These are phyloP conservation scores for Solanum hybrid DNA, from an alignment of 305 asterid genomes.

Conservation along the genomic window DNA sequence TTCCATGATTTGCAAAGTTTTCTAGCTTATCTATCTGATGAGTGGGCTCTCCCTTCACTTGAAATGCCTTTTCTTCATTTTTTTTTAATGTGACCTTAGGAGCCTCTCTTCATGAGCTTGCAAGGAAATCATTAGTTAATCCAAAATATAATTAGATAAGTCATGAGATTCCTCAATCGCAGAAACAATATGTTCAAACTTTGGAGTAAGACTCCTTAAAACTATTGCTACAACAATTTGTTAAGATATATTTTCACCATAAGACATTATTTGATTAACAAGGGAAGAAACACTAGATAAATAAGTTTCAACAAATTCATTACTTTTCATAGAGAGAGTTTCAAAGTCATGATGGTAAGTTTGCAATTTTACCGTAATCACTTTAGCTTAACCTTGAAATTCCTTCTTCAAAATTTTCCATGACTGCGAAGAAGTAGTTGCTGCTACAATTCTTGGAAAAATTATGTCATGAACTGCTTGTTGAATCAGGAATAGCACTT, in stretches of 20 bases:
- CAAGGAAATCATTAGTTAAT: constrained; percentile 8
- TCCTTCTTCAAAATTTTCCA: background rate
- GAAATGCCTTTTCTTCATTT: constrained; percentile 6
- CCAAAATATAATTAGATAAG: background rate
- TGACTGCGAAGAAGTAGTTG: background rate
- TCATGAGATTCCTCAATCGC: background rate
- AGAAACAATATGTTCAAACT: background rate
- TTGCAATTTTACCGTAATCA: no score
- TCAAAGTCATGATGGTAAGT: no score
- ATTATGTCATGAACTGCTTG: background rate
- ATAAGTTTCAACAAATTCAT: background rate
- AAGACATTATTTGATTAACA: background rate
- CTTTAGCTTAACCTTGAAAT: no score
- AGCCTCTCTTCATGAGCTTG: background rate
- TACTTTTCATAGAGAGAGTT: no score
- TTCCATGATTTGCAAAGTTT: background rate
- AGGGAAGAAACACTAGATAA: background rate
- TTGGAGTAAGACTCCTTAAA: background rate
- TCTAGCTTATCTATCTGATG: background rate
- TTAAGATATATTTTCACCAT: background rate
- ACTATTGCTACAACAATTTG: background rate
- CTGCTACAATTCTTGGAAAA: background rate
- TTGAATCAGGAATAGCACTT: background rate
- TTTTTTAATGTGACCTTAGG: background rate
- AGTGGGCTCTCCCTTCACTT: background rate